A percentile compares a stretch with the other conserved stretches of the same genome.
Conservation (phyloP, 805 yeast genomes). For the Ogataea kodamae region DNA sequence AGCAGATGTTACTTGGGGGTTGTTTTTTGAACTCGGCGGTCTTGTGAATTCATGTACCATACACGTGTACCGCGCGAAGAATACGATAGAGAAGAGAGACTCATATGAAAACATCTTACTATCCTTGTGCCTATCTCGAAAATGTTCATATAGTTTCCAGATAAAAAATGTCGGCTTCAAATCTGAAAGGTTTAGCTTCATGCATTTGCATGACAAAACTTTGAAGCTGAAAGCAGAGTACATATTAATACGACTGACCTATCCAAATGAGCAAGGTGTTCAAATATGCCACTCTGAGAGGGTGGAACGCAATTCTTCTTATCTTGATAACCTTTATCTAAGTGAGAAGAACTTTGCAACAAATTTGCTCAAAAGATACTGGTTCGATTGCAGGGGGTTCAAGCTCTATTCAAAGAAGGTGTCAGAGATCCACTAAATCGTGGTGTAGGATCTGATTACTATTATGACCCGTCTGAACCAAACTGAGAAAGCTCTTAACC, state of each 20-base stretch:
- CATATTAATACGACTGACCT: slow-evolving; percentile 60
- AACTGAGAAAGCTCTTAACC: slow-evolving; percentile 18
- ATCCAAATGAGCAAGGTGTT: slow-evolving; percentile 14
- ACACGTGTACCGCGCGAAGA: slow-evolving; percentile 59
- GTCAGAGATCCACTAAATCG: slow-evolving; percentile 51
- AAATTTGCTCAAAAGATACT: slow-evolving; percentile 49
- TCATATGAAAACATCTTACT: slow-evolving; percentile 74
- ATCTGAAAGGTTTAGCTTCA: slow-evolving; percentile 62
- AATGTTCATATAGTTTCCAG: slow-evolving; percentile 48
- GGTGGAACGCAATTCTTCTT: slow-evolving; percentile 30
- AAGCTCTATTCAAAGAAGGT: slow-evolving; percentile 44
- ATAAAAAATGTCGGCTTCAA: slow-evolving; percentile 61
- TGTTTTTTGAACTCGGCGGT: slow-evolving; percentile 37
- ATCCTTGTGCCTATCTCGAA: slow-evolving; percentile 51
- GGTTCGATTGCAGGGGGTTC: slow-evolving; percentile 50
- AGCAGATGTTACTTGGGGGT: slow-evolving; percentile 53
- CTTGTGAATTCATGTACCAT: slow-evolving; percentile 31
- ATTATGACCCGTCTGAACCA: slow-evolving; percentile 13
- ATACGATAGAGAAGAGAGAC: slow-evolving; percentile 75
- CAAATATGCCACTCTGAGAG: slow-evolving; percentile 10
- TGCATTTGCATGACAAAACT: slow-evolving; percentile 51
- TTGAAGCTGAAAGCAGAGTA: slow-evolving; percentile 45
- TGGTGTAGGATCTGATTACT: slow-evolving; percentile 10
- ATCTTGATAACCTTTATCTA: slow-evolving; percentile 43
- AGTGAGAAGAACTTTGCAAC: slow-evolving; percentile 56